Evolutionary conservation across 805 yeast species (phyloP), one percentile per base, ranked within the genome.

Genomic region (Soucietia sequanensis): DNA sequence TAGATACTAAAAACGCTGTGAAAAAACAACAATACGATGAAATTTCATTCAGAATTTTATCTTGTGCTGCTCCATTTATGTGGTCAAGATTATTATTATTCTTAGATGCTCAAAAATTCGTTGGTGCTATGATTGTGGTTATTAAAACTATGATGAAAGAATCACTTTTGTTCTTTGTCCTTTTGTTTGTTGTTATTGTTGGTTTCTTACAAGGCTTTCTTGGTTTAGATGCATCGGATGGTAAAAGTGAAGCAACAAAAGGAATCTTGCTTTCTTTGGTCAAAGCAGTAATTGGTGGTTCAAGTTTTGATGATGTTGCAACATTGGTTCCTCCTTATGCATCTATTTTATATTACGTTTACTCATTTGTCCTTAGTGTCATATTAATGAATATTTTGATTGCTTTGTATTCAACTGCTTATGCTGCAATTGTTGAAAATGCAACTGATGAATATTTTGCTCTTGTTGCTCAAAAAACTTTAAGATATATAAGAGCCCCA

Each of bases 41-140:
- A 43, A 65, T 78, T 5, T 73, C 95, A 0, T 86, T 80, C 54
- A 65, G 95, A 42, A 56, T 86, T 2, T 60, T 88, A 31, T 80
- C 95, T 0, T 73, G 89, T 50, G 89, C 85, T 10, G 84, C 95
- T 5, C 96, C 96, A 2, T 68, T 88, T 44, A 80, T 88, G 75
- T 88, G 95, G 95, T 74, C 84, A 2, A 70, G 96, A 32, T 64
- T 88, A 32, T 62, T 88, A 37, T 68, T 88, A 23, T 87, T 72
- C 58, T 70, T 87, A 47, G 96, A 88, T 54, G 83, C 90, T 8
- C 79, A 80, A 44, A 75, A 76, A 47, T 87, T 88, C 57, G 85
- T 87, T 31, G 96, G 96, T 26, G 86, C 89, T 2, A 84, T 88
- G 88, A 75, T 88, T 43, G 91, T 88, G 19, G 91, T 88, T 4